Percentiles rank a stretch among this genome's conserved stretches.
Evolutionary conservation across 768 basidiomycete genomes (phyloP).

Genomic region (Fibroporia radiculosa): DNA sequence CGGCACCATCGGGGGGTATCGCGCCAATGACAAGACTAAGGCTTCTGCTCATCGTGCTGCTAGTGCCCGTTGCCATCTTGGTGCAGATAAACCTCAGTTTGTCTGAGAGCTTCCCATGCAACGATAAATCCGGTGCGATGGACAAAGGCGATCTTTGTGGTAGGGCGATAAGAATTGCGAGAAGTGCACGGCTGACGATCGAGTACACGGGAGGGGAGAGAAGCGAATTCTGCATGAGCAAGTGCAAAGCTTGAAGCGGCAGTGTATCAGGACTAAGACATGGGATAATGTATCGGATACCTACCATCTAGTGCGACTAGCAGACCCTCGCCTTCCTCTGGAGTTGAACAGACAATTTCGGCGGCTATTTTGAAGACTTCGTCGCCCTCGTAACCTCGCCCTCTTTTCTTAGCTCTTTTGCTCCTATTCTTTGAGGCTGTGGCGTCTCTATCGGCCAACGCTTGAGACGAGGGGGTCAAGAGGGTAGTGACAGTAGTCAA

Average conservation of each 20-base stretch:
- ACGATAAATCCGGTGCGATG: slow-evolving; percentile 42
- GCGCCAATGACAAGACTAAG: slow-evolving; percentile 46
- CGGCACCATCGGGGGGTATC: not conserved
- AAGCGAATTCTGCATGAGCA: slow-evolving; percentile 41
- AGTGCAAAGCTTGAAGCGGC: slow-evolving; percentile 36
- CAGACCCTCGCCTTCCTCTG: slow-evolving; percentile 44
- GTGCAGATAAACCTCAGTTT: slow-evolving; percentile 42
- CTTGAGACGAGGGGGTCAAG: slow-evolving; percentile 33
- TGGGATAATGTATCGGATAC: slow-evolving; percentile 8
- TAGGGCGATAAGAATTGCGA: slow-evolving; percentile 50
- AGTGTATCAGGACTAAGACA: not conserved
- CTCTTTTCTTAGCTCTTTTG: slow-evolving; percentile 61
- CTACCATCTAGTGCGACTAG: slow-evolving; percentile 53
- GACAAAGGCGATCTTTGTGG: slow-evolving; percentile 47
- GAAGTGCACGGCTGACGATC: slow-evolving; percentile 46
- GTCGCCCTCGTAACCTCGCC: slow-evolving; percentile 67
- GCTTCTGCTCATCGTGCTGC: slow-evolving; percentile 52
- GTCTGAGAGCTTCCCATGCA: slow-evolving; percentile 37
- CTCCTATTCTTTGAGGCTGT: slow-evolving; percentile 22
- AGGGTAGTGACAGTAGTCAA: slow-evolving; percentile 42
- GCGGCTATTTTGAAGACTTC: slow-evolving; percentile 52
- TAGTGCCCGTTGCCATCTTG: slow-evolving; percentile 46
- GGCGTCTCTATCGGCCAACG: slow-evolving; percentile 17
- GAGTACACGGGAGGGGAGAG: slow-evolving; percentile 50
- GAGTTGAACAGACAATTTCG: slow-evolving; percentile 39